A percentile compares a stretch with the other conserved stretches of the same genome.
These are phyloP conservation scores for Pisolithus sp. DNA, from an alignment of 768 basidiomycete species.

Conservation along the genomic window DNA sequence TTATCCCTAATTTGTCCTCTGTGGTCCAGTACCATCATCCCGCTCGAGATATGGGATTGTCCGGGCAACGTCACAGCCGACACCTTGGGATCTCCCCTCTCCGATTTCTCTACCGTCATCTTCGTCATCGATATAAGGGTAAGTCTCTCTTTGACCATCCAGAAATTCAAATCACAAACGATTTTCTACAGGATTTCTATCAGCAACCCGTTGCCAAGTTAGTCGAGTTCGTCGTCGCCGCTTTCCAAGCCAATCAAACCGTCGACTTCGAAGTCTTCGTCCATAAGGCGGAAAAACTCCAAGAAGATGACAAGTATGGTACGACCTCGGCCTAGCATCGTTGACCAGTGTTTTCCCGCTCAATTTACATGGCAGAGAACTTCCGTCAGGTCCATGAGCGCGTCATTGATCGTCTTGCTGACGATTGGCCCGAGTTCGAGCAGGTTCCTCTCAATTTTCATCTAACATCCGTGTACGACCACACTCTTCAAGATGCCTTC, in stretches of 20 bases:
- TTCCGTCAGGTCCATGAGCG: slow-evolving; percentile 88
- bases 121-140: slow-evolving; percentile 96
- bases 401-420: slow-evolving; percentile 73
- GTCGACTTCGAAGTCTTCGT: slow-evolving; percentile 88
- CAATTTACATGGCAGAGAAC: slow-evolving; percentile 53
- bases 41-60: slow-evolving; percentile 93
- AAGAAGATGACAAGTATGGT: slow-evolving; percentile 91
- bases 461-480: slow-evolving; percentile 90
- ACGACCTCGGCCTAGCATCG: slow-evolving; percentile 14
- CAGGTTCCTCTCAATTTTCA: slow-evolving; percentile 80
- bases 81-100: slow-evolving; percentile 66
- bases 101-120: slow-evolving; percentile 77
- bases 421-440: slow-evolving; percentile 70
- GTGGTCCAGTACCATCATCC: slow-evolving; percentile 70
- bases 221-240: slow-evolving; percentile 73
- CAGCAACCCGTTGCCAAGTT: slow-evolving; percentile 78
- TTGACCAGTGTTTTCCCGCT: neutral
- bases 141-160: slow-evolving; percentile 20
- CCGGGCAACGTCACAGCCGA: slow-evolving; percentile 81
- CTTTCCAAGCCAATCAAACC: slow-evolving; percentile 66
- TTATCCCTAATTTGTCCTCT: neutral
- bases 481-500: slow-evolving; percentile 87
- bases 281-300: slow-evolving; percentile 89
- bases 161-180: neutral
- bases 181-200: slow-evolving; percentile 59